A percentile compares a stretch with the other conserved stretches of the same genome.
Evolutionary conservation across 495 filamentous ascomycete genomes (phyloP).

Genomic region (Pseudoneurospora amorphoporcata): DNA sequence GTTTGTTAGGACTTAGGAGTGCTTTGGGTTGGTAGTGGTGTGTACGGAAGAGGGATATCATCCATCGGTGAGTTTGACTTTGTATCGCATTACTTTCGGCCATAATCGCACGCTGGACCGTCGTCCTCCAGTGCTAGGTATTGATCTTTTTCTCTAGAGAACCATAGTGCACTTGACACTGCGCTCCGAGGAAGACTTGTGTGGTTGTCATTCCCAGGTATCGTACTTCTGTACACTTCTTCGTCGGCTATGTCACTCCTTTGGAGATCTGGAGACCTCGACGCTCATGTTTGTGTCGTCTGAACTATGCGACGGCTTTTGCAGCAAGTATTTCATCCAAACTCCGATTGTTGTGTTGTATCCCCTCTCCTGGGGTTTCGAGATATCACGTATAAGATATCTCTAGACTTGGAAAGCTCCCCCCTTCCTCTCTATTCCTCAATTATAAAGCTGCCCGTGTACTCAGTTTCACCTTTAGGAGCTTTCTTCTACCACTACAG

Average conservation of each 20-base stretch:
- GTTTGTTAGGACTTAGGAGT: conserved; percentile 4
- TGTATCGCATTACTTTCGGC: not conserved
- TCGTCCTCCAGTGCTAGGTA: not conserved
- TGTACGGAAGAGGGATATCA: not conserved
- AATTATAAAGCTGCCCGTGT: not conserved
- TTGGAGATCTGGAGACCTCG: not conserved
- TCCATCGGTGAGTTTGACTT: not conserved
- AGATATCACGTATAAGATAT: not conserved
- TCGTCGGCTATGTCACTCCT: not conserved
- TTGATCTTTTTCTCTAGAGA: not conserved
- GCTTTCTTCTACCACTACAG: not conserved
- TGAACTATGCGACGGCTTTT: not conserved
- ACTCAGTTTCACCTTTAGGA: not conserved
- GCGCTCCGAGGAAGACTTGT: not conserved
- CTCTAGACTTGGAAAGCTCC: too few species aligned
- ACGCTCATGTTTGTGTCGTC: not conserved
- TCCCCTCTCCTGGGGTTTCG: not conserved
- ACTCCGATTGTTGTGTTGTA: not conserved
- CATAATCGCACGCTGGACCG: not conserved
- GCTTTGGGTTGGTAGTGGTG: not conserved
- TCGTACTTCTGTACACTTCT: not conserved
- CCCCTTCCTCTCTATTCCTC: not conserved
- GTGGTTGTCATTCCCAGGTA: not conserved
- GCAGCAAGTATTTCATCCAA: not conserved
- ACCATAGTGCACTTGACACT: not conserved